phyloP scores from a whole-genome alignment of 202 grass and related monocot genomes.

The Panicum hallii region DNA sequence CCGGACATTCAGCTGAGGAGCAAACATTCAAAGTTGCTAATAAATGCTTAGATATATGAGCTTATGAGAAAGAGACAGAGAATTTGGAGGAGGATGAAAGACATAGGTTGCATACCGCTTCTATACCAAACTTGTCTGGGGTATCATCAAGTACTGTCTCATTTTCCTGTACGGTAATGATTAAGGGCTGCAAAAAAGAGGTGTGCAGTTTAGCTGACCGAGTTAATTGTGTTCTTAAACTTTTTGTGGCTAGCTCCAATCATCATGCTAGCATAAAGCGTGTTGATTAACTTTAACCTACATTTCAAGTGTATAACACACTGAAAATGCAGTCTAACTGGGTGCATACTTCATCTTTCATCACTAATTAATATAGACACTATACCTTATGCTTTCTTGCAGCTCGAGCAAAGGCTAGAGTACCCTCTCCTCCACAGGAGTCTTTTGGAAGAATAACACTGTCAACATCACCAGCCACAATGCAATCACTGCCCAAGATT shows the following conservation, averaged over 20 bases:
- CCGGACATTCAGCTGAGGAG: conserved; percentile 69
- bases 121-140: conserved; percentile 73
- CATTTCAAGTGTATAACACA: not conserved
- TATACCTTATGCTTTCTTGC: conserved; percentile 68
- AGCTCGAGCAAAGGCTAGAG: conserved; percentile 77
- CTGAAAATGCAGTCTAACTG: not conserved
- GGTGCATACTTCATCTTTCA: not conserved
- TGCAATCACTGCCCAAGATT: conserved; percentile 47
- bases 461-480: conserved; percentile 79
- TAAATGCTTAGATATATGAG: not conserved
- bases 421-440: conserved; percentile 81
- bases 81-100: conserved; percentile 22
- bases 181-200: conserved; percentile 73
- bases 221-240: not conserved
- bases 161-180: conserved; percentile 89
- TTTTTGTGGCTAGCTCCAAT: conserved; percentile 1
- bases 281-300: not conserved
- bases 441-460: conserved; percentile 84
- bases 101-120: conserved; percentile 52
- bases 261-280: not conserved
- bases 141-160: conserved; percentile 93
- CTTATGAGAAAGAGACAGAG: conserved; percentile 26
- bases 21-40: conserved; percentile 22
- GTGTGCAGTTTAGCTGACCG: not conserved
- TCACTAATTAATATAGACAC: not conserved